These are phyloP conservation scores for Suillus subluteus DNA, from an alignment of 768 basidiomycete genomes.

Conservation along the genomic window DNA sequence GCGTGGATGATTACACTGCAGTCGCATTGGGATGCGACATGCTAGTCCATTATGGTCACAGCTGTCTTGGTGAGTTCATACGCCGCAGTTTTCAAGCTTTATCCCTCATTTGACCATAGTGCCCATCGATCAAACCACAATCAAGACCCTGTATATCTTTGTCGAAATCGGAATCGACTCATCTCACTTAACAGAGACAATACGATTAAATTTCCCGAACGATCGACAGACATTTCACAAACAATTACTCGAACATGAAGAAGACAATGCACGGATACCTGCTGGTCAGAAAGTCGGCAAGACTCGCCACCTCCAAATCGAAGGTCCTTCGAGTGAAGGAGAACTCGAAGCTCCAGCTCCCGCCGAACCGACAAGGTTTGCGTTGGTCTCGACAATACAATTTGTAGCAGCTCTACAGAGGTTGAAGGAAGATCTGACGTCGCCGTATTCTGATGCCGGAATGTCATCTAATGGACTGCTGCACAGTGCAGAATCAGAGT, in stretches of 20 bases:
- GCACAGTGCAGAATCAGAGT: slow-evolving; percentile 15
- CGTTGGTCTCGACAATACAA: slow-evolving; percentile 96
- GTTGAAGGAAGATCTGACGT: slow-evolving; percentile 76
- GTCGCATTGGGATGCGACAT: slow-evolving; percentile 96
- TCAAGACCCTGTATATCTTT: slow-evolving; percentile 97
- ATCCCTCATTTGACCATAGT: slow-evolving; percentile 51
- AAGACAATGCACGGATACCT: slow-evolving; percentile 48
- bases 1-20: slow-evolving; percentile 97
- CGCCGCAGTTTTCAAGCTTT: neutral
- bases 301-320: slow-evolving; percentile 61
- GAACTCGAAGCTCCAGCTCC: slow-evolving; percentile 17
- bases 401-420: slow-evolving; percentile 92
- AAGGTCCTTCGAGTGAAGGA: slow-evolving; percentile 35
- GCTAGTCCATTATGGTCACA: slow-evolving; percentile 98
- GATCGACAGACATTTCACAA: slow-evolving; percentile 68
- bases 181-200: slow-evolving; percentile 76
- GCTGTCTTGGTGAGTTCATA: slow-evolving; percentile 79
- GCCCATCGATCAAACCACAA: slow-evolving; percentile 89
- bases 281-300: slow-evolving; percentile 47
- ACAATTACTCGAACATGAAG: slow-evolving; percentile 61
- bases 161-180: slow-evolving; percentile 97
- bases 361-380: slow-evolving; percentile 65
- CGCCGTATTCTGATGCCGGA: slow-evolving; percentile 35
- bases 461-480: slow-evolving; percentile 17
- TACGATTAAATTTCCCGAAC: slow-evolving; percentile 88